A percentile compares a stretch with the other conserved stretches of the same genome.
These are phyloP conservation scores for Rhodotorula sp. DNA, from an alignment of 1,284 basidiomycete genomes.

Conservation along the genomic window DNA sequence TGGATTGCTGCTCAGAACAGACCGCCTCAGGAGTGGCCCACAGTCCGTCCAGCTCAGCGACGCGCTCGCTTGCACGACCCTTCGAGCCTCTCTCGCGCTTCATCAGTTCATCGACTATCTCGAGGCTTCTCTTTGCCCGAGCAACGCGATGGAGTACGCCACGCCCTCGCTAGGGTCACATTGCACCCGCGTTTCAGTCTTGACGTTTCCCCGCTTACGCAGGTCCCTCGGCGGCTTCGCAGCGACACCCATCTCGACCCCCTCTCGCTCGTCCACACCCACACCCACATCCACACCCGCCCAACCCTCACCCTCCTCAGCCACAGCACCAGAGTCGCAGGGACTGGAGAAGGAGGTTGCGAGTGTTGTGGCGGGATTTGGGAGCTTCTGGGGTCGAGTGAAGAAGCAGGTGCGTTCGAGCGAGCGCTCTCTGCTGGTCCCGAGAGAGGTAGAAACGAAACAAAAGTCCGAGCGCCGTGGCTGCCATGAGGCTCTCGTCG, in stretches of 20 bases:
- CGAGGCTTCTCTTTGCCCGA: background rate
- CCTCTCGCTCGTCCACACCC: background rate
- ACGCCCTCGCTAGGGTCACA: too few species aligned
- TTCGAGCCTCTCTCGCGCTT: too few species aligned
- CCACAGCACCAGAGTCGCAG: background rate
- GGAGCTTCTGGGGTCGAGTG: conserved; percentile 44
- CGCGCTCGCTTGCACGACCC: too few species aligned
- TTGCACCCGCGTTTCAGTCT: too few species aligned
- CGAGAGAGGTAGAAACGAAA: too few species aligned
- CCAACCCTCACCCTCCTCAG: background rate
- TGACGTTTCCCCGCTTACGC: too few species aligned
- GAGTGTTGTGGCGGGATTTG: conserved; percentile 38
- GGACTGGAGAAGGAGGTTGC: conserved; percentile 40
- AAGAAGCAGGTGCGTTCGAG: conserved; percentile 40
- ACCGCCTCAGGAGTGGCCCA: too few species aligned
- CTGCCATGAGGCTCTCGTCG: background rate
- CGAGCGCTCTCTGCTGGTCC: background rate
- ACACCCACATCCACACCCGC: background rate
- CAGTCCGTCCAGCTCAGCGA: too few species aligned
- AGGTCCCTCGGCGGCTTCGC: conserved; percentile 1
- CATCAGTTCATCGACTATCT: too few species aligned
- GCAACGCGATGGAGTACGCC: too few species aligned
- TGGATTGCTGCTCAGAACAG: too few species aligned
- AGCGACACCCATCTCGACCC: conserved; percentile 2
- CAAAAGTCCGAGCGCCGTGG: too few species aligned